phyloP scores from a whole-genome alignment of 805 yeast genomes.

The Komagataella mondaviorum region DNA sequence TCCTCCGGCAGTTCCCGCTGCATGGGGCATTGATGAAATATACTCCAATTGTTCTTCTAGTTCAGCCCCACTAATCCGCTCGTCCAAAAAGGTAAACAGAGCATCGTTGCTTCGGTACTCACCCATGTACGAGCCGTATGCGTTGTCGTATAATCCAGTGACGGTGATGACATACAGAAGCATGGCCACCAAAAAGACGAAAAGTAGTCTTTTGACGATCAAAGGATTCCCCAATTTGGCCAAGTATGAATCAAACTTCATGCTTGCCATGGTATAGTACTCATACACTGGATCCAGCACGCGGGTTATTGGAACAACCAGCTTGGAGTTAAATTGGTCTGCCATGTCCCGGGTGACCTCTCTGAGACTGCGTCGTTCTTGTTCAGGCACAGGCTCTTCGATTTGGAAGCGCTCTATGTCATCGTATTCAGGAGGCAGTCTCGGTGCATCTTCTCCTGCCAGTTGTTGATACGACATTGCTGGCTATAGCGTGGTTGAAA shows the following conservation, averaged over 20 bases:
- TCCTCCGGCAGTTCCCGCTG: slow-evolving; percentile 85
- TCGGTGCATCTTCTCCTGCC: slow-evolving; percentile 2
- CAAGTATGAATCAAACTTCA: slow-evolving; percentile 41
- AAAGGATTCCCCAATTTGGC: slow-evolving; percentile 74
- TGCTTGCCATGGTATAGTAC: slow-evolving; percentile 24
- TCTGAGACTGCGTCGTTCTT: slow-evolving; percentile 22
- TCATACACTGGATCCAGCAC: slow-evolving; percentile 41
- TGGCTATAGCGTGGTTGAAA: neutral
- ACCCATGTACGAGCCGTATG: slow-evolving; percentile 28
- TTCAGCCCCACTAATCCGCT: slow-evolving; percentile 38
- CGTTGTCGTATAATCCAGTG: slow-evolving; percentile 38
- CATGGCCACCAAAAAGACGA: slow-evolving; percentile 50
- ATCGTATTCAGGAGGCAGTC: slow-evolving; percentile 2
- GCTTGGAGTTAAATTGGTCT: slow-evolving; percentile 18
- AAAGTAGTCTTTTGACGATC: slow-evolving; percentile 63
- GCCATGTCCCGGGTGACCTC: slow-evolving; percentile 22
- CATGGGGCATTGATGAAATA: slow-evolving; percentile 69
- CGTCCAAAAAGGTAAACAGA: slow-evolving; percentile 33
- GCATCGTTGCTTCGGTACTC: slow-evolving; percentile 49
- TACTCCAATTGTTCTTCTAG: slow-evolving; percentile 60
- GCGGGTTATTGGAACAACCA: slow-evolving; percentile 28
- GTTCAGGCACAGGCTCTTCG: slow-evolving; percentile 1
- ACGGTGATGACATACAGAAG: slow-evolving; percentile 44
- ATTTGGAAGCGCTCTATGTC: neutral
- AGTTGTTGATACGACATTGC: slow-evolving; percentile 2